A percentile compares a stretch with the other conserved stretches of the same genome.
Evolutionary conservation across 331 rosid genomes (phyloP).

Genomic region (Acacia pycnantha): DNA sequence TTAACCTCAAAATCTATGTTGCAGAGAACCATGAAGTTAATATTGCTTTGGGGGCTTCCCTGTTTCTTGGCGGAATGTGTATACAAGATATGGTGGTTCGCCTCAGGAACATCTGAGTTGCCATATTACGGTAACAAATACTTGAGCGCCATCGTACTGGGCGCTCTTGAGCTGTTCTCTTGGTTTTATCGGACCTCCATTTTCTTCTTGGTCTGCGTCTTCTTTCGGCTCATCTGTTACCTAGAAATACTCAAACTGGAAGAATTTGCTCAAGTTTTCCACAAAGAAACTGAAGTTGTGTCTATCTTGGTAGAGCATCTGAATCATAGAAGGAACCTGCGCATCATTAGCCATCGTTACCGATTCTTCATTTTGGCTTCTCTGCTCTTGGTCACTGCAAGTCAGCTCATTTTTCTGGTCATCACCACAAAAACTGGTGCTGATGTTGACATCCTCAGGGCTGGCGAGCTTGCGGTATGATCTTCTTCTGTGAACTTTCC

Average conservation of each 20-base stretch:
- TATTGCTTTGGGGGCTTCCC: slow-evolving; percentile 55
- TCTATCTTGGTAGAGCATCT: slow-evolving; percentile 64
- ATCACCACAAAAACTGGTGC: slow-evolving; percentile 45
- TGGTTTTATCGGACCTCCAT: slow-evolving; percentile 71
- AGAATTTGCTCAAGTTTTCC: slow-evolving; percentile 62
- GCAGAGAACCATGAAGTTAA: slow-evolving; percentile 73
- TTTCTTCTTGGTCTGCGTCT: slow-evolving; percentile 65
- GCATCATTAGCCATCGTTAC: slow-evolving; percentile 70
- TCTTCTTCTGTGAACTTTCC: background rate
- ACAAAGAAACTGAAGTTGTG: slow-evolving; percentile 58
- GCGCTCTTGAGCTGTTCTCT: slow-evolving; percentile 64
- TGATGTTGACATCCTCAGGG: slow-evolving; percentile 56
- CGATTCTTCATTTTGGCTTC: slow-evolving; percentile 57
- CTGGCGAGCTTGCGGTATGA: slow-evolving; percentile 75
- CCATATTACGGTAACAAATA: slow-evolving; percentile 68
- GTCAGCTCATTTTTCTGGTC: slow-evolving; percentile 66
- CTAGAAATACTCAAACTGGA: slow-evolving; percentile 63
- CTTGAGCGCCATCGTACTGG: slow-evolving; percentile 43
- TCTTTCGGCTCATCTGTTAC: slow-evolving; percentile 60
- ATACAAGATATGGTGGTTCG: slow-evolving; percentile 92
- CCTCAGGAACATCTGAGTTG: slow-evolving; percentile 59
- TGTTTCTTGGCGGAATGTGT: slow-evolving; percentile 58
- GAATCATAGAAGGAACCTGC: slow-evolving; percentile 48
- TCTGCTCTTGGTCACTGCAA: slow-evolving; percentile 54
- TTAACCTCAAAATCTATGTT: background rate